Conservation (phyloP, 2,329 filamentous ascomycete species). For the Clonostachys byssicola region DNA sequence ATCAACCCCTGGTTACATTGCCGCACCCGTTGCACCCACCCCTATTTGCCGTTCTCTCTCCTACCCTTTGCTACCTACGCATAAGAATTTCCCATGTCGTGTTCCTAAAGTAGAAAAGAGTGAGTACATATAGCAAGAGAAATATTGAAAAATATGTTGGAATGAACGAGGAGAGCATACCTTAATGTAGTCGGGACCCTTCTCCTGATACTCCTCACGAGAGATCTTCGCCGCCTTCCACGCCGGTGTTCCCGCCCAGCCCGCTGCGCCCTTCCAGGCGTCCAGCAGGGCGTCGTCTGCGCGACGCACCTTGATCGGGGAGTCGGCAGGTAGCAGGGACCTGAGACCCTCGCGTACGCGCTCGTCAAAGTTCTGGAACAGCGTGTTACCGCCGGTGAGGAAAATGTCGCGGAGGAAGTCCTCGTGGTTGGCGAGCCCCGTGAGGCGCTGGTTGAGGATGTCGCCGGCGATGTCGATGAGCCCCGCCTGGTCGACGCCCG, state of each 20-base stretch:
- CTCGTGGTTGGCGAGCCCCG: constrained; percentile 48
- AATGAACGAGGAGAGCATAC: constrained; percentile 32
- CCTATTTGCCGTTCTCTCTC: constrained; percentile 12
- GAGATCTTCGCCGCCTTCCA: constrained; percentile 67
- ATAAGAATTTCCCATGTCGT: constrained; percentile 62
- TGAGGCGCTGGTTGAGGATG: constrained; percentile 80
- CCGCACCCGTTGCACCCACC: not conserved
- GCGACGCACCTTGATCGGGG: constrained; percentile 64
- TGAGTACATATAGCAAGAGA: not conserved
- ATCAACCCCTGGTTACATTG: not conserved
- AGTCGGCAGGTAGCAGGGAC: constrained; percentile 65
- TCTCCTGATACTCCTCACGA: constrained; percentile 82
- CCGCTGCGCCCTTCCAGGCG: constrained; percentile 89
- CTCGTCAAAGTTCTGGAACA: constrained; percentile 85
- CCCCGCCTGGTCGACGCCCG: constrained; percentile 88
- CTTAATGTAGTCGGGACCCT: constrained; percentile 92
- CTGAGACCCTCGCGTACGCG: constrained; percentile 69
- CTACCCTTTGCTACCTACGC: constrained; percentile 19
- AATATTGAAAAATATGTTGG: not conserved
- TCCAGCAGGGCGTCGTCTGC: constrained; percentile 78
- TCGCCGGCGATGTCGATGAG: constrained; percentile 89
- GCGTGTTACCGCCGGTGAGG: constrained; percentile 86
- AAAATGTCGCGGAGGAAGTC: constrained; percentile 83
- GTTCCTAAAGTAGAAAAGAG: constrained; percentile 47
- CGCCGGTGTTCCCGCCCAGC: constrained; percentile 65